Base-by-base conservation (phyloP, 345 rosid species). In the Cardamine chenopodiifolia region DNA sequence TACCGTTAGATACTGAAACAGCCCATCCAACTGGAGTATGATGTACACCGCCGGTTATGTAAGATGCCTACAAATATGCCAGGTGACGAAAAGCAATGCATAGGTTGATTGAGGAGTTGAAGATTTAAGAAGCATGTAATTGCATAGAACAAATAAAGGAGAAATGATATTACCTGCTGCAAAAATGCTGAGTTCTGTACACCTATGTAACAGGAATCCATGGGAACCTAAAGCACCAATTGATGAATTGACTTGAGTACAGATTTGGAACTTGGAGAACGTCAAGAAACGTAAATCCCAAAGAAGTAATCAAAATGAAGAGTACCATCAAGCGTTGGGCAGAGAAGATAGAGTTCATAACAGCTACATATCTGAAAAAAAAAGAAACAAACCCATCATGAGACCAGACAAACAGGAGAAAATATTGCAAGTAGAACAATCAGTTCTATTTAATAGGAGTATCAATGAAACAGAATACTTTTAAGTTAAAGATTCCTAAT, bases 271-370 rank as follows among this genome's bases (percentile, higher is more conserved):
- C 32, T 59, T 9, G 5, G 50, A 42, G 7, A 18, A 66, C 8
- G 12, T 20, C 48, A 19, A 71, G 66, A 32, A 44, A 23, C 7
- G 10, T 19, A 26, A 49, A 63, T 57, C 58, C 40, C 19, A 26
- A 29, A 79, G 62, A 73, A 6, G 37, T 12, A 57, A 49, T 40
- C 29, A 58, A 50, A 47, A 73, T 12, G 48, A 65, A 26, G 50
- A 60, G 45, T 89, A 89, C 99, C 99, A 83, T 85, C 10, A 92
- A 88, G 31, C 88, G 92, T 57, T 94, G 97, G 8, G 97, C 97
- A 66, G 97, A 94, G 85, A 91, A 94, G 82, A 92, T 94, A 31
- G 99, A 78, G 73, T 92, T 94, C 99, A 92, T 94, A 79, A 94
- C 85, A 61, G 99, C 91, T 72, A 94, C 97, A 78, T 91, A 94